A percentile compares a stretch with the other conserved stretches of the same genome.
phyloP scores from a whole-genome alignment of 306 rosid species.

The Crataegus laevigata region DNA sequence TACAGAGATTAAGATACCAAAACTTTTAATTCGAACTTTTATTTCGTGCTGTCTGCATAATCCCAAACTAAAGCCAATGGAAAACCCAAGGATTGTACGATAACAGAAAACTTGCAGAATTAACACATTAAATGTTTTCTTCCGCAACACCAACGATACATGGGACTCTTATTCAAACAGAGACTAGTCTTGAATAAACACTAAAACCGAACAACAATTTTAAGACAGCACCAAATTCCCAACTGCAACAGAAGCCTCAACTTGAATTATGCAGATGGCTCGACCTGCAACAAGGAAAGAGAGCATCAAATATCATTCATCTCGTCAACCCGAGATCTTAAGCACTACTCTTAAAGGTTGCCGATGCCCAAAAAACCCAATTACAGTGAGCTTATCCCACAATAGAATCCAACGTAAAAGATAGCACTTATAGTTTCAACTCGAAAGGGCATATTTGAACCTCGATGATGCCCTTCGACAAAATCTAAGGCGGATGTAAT shows the following conservation, averaged over 20 bases:
- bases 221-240: background rate
- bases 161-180: slow-evolving; percentile 17
- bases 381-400: background rate
- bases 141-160: slow-evolving; percentile 9
- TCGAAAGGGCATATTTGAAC: background rate
- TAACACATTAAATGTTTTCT: background rate
- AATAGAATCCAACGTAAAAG: background rate
- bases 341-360: background rate
- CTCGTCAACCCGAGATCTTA: background rate
- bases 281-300: slow-evolving; percentile 7
- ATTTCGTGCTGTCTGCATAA: background rate
- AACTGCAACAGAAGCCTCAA: background rate
- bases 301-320: background rate
- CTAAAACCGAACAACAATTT: background rate
- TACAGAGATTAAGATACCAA: too few relatives aligned
- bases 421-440: background rate
- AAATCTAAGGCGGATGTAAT: background rate
- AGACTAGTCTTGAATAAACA: background rate
- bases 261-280: background rate
- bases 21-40: background rate
- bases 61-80: background rate
- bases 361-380: background rate
- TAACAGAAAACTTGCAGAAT: background rate
- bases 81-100: background rate
- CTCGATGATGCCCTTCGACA: background rate